Conservation (phyloP, 75 land plant genomes). For the Pinus taeda region DNA sequence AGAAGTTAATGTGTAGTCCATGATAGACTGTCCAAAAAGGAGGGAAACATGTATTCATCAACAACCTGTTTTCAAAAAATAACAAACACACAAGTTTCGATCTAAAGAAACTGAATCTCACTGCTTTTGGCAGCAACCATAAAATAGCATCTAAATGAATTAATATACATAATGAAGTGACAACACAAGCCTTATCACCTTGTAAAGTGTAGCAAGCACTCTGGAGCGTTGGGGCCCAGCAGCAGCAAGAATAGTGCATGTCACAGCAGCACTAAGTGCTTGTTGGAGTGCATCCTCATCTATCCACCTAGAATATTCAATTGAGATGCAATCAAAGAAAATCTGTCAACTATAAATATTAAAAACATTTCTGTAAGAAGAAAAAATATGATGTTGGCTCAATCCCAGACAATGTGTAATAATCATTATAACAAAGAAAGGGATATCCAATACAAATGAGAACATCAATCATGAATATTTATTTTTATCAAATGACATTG, state of each 20-base stretch:
- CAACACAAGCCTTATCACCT: constrained; percentile 45
- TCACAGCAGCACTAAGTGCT: constrained; percentile 96
- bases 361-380: background rate
- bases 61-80: no score
- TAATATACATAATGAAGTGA: background rate
- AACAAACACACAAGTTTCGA: no score
- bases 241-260: constrained; percentile 98
- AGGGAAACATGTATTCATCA: no score
- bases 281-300: constrained; percentile 97
- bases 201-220: constrained; percentile 94
- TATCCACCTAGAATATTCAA: constrained; percentile 43
- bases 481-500: background rate
- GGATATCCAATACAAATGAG: background rate
- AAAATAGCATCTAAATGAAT: background rate
- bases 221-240: constrained; percentile 99
- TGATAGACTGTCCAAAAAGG: no score
- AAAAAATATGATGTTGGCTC: background rate
- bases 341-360: background rate
- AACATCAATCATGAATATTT: background rate
- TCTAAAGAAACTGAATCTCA: no score
- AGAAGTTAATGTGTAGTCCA: no score
- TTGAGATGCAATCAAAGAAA: constrained; percentile 1
- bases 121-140: no score
- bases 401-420: background rate
- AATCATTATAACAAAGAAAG: background rate